phyloP scores from a whole-genome alignment of 495 filamentous ascomycete genomes.

The Aspergillus bridgeri region DNA sequence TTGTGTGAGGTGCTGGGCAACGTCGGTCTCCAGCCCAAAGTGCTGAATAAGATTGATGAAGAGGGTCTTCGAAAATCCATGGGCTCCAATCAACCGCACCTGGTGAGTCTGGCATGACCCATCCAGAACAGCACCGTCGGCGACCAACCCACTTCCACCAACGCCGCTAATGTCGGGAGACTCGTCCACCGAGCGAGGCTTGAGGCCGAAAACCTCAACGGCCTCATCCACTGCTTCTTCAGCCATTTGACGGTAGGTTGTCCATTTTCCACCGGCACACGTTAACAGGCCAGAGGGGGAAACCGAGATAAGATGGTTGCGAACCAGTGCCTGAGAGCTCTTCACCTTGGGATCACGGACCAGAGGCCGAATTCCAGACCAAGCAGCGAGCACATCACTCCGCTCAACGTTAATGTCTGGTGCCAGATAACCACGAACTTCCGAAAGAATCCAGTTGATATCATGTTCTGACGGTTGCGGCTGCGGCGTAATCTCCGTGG shows the following conservation, averaged over 20 bases:
- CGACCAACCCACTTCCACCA: slow-evolving; percentile 55
- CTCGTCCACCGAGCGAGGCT: slow-evolving; percentile 52
- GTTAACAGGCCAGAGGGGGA: slow-evolving; percentile 86
- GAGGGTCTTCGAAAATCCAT: slow-evolving; percentile 90
- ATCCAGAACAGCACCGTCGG: slow-evolving; percentile 74
- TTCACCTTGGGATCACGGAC: slow-evolving; percentile 92
- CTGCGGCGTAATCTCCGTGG: slow-evolving; percentile 74
- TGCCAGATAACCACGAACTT: slow-evolving; percentile 84
- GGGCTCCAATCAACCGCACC: slow-evolving; percentile 85
- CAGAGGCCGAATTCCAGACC: slow-evolving; percentile 90
- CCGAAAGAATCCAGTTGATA: slow-evolving; percentile 93
- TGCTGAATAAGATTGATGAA: slow-evolving; percentile 99
- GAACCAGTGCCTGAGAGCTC: slow-evolving; percentile 92
- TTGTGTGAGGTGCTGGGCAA: slow-evolving; percentile 83
- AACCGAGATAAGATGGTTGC: slow-evolving; percentile 88
- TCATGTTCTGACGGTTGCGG: slow-evolving; percentile 88
- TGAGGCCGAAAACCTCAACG: slow-evolving; percentile 71
- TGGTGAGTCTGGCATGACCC: slow-evolving; percentile 89
- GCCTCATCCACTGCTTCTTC: slow-evolving; percentile 95
- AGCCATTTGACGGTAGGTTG: slow-evolving; percentile 97
- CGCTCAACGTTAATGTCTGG: slow-evolving; percentile 92
- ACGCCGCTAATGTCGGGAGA: slow-evolving; percentile 77
- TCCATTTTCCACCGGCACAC: slow-evolving; percentile 98
- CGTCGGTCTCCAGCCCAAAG: slow-evolving; percentile 92
- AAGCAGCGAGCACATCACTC: slow-evolving; percentile 92